These are phyloP conservation scores for Tetrahymena thermophila DNA, from an alignment of 73 alveolate species.

Conservation along the genomic window DNA sequence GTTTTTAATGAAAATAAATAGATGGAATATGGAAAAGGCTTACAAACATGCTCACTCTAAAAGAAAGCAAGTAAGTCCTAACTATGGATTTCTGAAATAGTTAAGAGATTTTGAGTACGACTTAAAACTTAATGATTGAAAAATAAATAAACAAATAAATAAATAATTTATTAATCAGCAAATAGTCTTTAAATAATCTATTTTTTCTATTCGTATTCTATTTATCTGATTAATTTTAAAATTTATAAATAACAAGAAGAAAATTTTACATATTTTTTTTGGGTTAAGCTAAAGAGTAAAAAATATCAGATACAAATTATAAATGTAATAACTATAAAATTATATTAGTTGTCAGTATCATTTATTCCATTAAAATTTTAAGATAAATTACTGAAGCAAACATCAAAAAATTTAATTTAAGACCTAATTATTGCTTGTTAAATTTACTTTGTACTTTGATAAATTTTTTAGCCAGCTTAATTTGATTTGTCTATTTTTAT, in stretches of 20 bases:
- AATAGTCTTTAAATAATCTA: too few species aligned
- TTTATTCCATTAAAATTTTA: too few species aligned
- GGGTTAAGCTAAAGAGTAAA: neutral
- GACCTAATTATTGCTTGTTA: neutral
- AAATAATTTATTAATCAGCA: too few species aligned
- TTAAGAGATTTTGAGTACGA: slow-evolving; percentile 64
- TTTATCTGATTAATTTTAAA: neutral
- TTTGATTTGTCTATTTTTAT: neutral
- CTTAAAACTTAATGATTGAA: neutral
- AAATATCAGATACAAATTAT: neutral
- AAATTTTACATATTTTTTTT: too few species aligned
- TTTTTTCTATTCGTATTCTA: too few species aligned
- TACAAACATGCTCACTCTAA: slow-evolving; percentile 57
- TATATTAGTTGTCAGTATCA: neutral
- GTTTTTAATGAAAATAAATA: slow-evolving; percentile 70
- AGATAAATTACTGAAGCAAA: neutral
- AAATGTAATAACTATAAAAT: neutral
- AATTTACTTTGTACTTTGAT: neutral
- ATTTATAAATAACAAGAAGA: too few species aligned
- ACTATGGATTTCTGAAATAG: slow-evolving; percentile 77
- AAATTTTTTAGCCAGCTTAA: neutral
- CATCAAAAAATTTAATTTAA: too few species aligned
- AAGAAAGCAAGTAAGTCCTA: slow-evolving; percentile 79
- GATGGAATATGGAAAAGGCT: slow-evolving; percentile 69
- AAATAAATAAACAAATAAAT: neutral